Base-by-base conservation (phyloP, 768 basidiomycete genomes). In the Boletus subcaerulescens region DNA sequence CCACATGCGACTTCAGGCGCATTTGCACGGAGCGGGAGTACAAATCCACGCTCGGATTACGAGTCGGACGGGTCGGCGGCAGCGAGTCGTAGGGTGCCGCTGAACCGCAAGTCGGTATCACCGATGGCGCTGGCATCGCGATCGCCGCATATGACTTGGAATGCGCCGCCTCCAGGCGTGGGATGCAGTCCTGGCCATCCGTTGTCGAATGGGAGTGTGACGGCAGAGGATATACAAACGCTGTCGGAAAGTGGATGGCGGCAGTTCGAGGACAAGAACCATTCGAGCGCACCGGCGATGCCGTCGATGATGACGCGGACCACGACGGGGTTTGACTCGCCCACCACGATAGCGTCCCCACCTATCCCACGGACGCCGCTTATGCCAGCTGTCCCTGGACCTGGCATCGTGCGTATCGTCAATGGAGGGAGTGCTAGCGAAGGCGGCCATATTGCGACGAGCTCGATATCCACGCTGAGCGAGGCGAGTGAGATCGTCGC, bases 61-160 rank as follows among this genome's bases (percentile, higher is more conserved):
- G 85, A 86, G 42, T 84, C 84, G 4, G 87, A 89, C 53, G 69
- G 73, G 22, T 64, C 64, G 22, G 45, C 22, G 20, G 54, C 24
- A 17, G 64, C 50, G 12, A 87, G 89, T 64, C 78, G 87, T 47
- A 71, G 77, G 45, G 77, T 91, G 14, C 80, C 81, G 24, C 63
- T 91, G 47, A 86, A 87, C 64, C 81, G 88, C 32, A 79, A 79
- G 57, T 82, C 84, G 13, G 68, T 88, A 5, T 90, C 89, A 5
- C 87, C 89, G 4, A 85, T 89, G 84, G 86, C 87, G 17, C 76
- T 82, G 32, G 72, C 70, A 14, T 81, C 76, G 54, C 75, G 77
- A 52, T 65, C 73, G 18, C 66, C 69, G 31, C 70, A 61, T 53
- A 62, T 68, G 12, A 64, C 68, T 13, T 67, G 73, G 73, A 65